Percentiles rank a stretch among this genome's conserved stretches.
Evolutionary conservation across 1,139 yeast genomes (phyloP).

Genomic region (Debaryomyces sp.): DNA sequence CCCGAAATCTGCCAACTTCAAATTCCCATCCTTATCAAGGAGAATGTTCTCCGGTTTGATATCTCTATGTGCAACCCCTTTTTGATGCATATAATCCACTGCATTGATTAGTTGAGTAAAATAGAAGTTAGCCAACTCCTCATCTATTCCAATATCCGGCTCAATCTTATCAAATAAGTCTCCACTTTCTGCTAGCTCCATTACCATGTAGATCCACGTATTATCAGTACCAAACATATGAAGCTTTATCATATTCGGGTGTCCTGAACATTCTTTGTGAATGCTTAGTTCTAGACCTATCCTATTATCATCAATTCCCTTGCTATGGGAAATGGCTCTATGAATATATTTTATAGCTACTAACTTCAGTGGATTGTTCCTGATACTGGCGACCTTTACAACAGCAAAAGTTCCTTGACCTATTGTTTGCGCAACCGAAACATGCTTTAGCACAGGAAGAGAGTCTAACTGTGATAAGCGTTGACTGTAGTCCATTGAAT

Average conservation of each 20-base stretch:
- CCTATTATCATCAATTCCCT: constrained; percentile 48
- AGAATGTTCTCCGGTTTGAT: constrained; percentile 84
- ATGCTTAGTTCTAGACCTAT: constrained; percentile 54
- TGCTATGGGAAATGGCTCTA: constrained; percentile 43
- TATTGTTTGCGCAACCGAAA: constrained; percentile 28
- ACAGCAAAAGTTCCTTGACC: constrained; percentile 27
- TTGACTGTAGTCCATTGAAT: constrained; percentile 3
- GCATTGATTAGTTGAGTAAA: constrained; percentile 68
- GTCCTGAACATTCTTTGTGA: constrained; percentile 57
- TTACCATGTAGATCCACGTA: constrained; percentile 60
- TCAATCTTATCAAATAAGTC: constrained; percentile 75
- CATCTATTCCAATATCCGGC: constrained; percentile 70
- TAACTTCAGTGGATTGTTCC: constrained; percentile 25
- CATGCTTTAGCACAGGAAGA: constrained; percentile 23
- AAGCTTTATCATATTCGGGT: constrained; percentile 58
- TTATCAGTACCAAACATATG: constrained; percentile 53
- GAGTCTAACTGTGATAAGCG: constrained; percentile 23
- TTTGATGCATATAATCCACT: constrained; percentile 76
- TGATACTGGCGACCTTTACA: constrained; percentile 25
- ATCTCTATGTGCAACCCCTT: constrained; percentile 85
- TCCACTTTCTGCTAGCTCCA: constrained; percentile 72
- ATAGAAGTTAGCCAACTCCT: constrained; percentile 67
- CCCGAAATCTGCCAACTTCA: constrained; percentile 89
- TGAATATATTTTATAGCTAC: constrained; percentile 63
- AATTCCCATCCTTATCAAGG: constrained; percentile 79